phyloP scores from a whole-genome alignment of 345 rosid genomes.

The Punica granatum region DNA sequence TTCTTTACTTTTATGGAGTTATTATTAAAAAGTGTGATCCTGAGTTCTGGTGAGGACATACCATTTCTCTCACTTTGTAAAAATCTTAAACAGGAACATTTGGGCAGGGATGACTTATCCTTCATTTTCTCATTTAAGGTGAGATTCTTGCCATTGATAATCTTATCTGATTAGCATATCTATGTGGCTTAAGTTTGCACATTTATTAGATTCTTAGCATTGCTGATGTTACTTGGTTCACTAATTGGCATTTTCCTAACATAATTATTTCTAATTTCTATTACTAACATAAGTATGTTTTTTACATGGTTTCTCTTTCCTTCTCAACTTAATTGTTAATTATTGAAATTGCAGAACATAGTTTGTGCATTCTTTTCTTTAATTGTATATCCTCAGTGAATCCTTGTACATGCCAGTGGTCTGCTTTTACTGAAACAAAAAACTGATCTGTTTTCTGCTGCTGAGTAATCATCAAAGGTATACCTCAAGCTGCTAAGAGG shows the following conservation, averaged over 20 bases:
- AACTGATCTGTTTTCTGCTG: neutral
- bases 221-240: no score
- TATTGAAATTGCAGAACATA: neutral
- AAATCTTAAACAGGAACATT: slow-evolving; percentile 58
- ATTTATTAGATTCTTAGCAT: neutral
- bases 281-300: neutral
- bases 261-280: neutral
- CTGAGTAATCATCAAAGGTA: neutral
- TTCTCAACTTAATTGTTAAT: neutral
- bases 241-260: no score
- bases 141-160: slow-evolving; percentile 10
- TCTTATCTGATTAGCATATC: neutral
- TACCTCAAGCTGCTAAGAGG: neutral
- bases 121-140: slow-evolving; percentile 91
- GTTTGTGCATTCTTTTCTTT: neutral
- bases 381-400: neutral
- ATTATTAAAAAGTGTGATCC: neutral
- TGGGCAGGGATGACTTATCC: slow-evolving; percentile 77
- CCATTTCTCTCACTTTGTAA: slow-evolving; percentile 7
- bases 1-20: neutral
- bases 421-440: neutral
- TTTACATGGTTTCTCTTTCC: neutral
- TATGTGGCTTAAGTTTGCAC: neutral
- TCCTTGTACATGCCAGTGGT: neutral
- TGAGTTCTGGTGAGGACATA: slow-evolving; percentile 7